These are phyloP conservation scores for Pisolithus orientalis DNA, from an alignment of 768 basidiomycete species.

Conservation along the genomic window DNA sequence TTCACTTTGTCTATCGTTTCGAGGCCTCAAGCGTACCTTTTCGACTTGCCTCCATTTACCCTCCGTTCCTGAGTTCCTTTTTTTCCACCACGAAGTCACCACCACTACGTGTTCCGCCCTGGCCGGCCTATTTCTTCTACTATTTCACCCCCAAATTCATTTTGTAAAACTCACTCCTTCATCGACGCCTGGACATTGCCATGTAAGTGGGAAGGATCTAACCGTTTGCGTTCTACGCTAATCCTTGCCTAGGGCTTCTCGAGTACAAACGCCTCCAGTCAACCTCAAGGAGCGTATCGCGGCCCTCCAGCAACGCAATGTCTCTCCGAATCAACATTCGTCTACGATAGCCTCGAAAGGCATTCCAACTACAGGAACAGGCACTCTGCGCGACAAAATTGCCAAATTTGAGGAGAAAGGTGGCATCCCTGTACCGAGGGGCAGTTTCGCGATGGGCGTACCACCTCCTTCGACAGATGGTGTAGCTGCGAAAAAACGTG, in stretches of 20 bases:
- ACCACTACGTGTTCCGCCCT: conserved; percentile 7
- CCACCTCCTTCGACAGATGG: conserved; percentile 44
- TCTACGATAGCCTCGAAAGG: conserved; percentile 27
- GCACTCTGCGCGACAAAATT: conserved; percentile 58
- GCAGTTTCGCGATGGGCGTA: conserved; percentile 64
- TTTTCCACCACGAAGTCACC: conserved; percentile 6
- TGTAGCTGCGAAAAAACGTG: conserved; percentile 43
- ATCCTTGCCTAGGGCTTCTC: conserved; percentile 23
- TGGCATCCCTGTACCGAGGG: conserved; percentile 67
- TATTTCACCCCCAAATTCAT: conserved; percentile 9
- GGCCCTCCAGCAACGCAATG: conserved; percentile 59
- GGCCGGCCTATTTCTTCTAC: conserved; percentile 15
- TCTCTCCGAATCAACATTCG: conserved; percentile 23
- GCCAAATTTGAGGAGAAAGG: conserved; percentile 78
- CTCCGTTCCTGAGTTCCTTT: neutral
- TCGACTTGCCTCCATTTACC: neutral
- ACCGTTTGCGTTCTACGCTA: conserved; percentile 4
- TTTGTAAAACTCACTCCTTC: conserved; percentile 6
- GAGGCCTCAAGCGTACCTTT: too few species aligned
- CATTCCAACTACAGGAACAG: conserved; percentile 20
- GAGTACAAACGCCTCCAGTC: conserved; percentile 24
- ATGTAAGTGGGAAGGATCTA: conserved; percentile 16
- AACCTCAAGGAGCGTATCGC: conserved; percentile 83
- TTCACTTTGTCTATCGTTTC: too few species aligned
- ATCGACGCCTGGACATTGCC: conserved; percentile 3